These are phyloP conservation scores for Dipteronia sinensis DNA, from an alignment of 345 rosid genomes.

Conservation along the genomic window DNA sequence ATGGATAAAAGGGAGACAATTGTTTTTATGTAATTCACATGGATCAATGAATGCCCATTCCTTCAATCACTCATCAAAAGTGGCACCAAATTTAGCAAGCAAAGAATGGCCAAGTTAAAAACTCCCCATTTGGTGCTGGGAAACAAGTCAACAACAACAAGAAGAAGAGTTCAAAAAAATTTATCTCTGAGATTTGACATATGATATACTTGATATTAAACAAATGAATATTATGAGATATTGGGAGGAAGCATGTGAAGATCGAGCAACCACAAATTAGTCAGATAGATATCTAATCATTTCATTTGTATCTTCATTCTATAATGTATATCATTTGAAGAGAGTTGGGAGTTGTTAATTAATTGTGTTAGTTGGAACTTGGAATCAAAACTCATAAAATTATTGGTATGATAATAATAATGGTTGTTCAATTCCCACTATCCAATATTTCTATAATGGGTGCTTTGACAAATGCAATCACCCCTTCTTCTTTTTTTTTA, in stretches of 20 bases:
- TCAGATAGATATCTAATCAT: not conserved
- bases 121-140: conserved; percentile 21
- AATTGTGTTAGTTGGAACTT: conserved; percentile 6
- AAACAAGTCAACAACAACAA: conserved; percentile 18
- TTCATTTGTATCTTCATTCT: not conserved
- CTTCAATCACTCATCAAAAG: conserved; percentile 10
- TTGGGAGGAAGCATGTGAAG: not conserved
- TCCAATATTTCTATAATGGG: conserved; percentile 15
- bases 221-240: not conserved
- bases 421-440: conserved; percentile 13
- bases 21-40: not conserved
- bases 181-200: not conserved
- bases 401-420: not conserved
- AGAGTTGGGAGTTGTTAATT: conserved; percentile 28
- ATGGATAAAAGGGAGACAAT: too few relatives aligned
- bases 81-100: conserved; percentile 23
- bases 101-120: conserved; percentile 23
- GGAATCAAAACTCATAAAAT: not conserved
- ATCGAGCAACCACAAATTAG: not conserved
- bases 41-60: conserved; percentile 28
- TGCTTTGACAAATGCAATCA: not conserved
- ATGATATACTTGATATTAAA: not conserved
- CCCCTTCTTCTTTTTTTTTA: too few relatives aligned
- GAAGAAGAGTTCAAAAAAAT: not conserved
- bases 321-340: not conserved